A percentile compares a stretch with the other conserved stretches of the same genome.
Evolutionary conservation across 140 eudicot genomes (phyloP).

Genomic region (Ambrosia hybrid): DNA sequence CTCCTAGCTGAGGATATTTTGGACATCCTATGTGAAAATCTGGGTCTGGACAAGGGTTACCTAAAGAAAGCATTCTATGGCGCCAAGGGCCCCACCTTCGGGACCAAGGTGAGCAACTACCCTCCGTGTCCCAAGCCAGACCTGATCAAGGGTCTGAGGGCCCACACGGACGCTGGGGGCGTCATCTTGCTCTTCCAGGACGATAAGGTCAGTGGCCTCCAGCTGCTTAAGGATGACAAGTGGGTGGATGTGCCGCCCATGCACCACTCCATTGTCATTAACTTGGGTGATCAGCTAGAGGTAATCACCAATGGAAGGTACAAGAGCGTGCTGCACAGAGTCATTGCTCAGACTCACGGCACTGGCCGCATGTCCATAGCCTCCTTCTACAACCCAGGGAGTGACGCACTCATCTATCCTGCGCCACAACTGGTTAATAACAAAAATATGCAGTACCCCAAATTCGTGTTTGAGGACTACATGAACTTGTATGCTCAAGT

Average conservation of each 20-base stretch:
- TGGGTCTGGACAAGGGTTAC: conserved; percentile 83
- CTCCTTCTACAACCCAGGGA: conserved; percentile 90
- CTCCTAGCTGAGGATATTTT: conserved; percentile 67
- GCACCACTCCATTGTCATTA: conserved; percentile 90
- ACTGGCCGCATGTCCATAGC: conserved; percentile 81
- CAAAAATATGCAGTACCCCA: conserved; percentile 49
- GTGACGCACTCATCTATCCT: conserved; percentile 86
- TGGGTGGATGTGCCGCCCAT: conserved; percentile 96
- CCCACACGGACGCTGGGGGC: conserved; percentile 98
- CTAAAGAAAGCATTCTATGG: conserved; percentile 82
- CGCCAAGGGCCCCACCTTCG: conserved; percentile 84
- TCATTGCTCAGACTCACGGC: conserved; percentile 87
- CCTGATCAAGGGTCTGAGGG: conserved; percentile 92
- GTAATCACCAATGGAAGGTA: conserved; percentile 99
- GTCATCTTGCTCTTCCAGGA: conserved; percentile 90
- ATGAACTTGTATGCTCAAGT: conserved; percentile 81
- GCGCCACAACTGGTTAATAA: conserved; percentile 51
- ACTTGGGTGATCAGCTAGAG: conserved; percentile 99
- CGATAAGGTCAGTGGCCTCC: conserved; percentile 92
- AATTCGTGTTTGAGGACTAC: conserved; percentile 94
- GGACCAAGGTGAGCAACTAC: conserved; percentile 94
- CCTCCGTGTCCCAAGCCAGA: conserved; percentile 97
- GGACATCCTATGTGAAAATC: conserved; percentile 86
- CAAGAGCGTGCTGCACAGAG: conserved; percentile 93
- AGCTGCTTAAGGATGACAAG: conserved; percentile 78